Conservation (phyloP, 305 asterid genomes). For the Fraxinus platypoda region DNA sequence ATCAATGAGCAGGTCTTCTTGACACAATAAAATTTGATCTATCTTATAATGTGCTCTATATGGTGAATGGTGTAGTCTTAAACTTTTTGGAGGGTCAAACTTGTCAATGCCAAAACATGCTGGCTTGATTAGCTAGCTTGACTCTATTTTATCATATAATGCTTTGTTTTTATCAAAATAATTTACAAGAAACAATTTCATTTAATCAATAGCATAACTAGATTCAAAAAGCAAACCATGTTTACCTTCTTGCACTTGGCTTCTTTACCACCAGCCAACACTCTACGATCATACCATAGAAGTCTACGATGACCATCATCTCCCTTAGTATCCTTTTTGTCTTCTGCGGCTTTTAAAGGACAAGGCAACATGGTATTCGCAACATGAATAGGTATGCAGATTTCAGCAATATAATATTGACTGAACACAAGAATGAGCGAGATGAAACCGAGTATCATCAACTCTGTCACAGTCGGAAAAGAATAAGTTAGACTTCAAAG, state of each 20-base stretch:
- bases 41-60: neutral
- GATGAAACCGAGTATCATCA: conserved; percentile 79
- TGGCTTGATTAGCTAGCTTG: neutral
- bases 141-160: neutral
- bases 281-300: conserved; percentile 59
- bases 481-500: conserved; percentile 10
- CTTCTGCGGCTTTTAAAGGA: neutral
- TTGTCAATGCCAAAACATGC: neutral
- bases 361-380: conserved; percentile 76
- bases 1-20: neutral
- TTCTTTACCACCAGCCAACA: conserved; percentile 38
- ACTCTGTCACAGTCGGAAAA: conserved; percentile 43
- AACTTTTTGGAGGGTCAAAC: neutral
- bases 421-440: conserved; percentile 63
- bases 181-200: neutral
- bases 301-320: conserved; percentile 44
- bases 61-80: neutral
- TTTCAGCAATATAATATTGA: conserved; percentile 68
- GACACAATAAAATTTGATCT: neutral
- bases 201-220: conserved; percentile 1
- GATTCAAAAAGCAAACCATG: neutral
- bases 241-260: conserved; percentile 50
- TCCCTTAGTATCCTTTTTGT: conserved; percentile 1
- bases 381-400: conserved; percentile 56
- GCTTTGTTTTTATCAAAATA: neutral